Base-by-base conservation (phyloP, 2,329 filamentous ascomycete genomes). In the Colletotrichum sp. region DNA sequence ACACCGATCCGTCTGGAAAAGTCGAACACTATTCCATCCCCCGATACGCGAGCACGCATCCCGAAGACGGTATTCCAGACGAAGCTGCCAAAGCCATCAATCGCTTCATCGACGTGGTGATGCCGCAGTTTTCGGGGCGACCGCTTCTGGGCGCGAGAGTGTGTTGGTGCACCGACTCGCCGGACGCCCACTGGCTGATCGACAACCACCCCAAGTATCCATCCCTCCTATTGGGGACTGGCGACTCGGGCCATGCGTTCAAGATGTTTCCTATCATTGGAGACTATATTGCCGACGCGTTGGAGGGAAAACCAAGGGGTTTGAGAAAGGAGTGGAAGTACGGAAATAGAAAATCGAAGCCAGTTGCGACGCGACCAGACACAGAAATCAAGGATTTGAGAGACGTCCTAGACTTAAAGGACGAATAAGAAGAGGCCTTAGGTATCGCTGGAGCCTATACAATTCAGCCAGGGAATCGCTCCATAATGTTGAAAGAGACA, bases 121-220 rank as follows among this genome's bases (percentile, higher is more conserved):
- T 80, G 70, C 79, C 80, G 1, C 78, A 80, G 21, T 81, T 81
- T 61, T 76, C 78, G 0, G 78, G 76, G n/a, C 76, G 78, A 2
- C 80, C 79, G 6, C 77, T 80, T 9, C 62, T 81, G 1, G 76
- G 79, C 12, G 75, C 79, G 7, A 70, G 74, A 16, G 77, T 81
- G 18, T 83, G 82, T 67, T 83, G 82, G 82, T 83, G 83, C 56
- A 83, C 81, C 0, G 82, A 83, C 32, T 81, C 82, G 0, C 82
- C 80, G 8, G 81, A 83, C 60, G 82, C 83, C 66, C 82, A 83
- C 70, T 83, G 80, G 32, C 78, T 83, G 2, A 79, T 83, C 13
- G 82, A 83, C 55, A 71, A 70, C 18, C 77, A 80, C 9, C 78
- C 77, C 10, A 76, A 74, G 64, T 32, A 79, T 28, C 38, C 73